phyloP scores from a whole-genome alignment of 257 asterid genomes.

The Pogostemon cablin region DNA sequence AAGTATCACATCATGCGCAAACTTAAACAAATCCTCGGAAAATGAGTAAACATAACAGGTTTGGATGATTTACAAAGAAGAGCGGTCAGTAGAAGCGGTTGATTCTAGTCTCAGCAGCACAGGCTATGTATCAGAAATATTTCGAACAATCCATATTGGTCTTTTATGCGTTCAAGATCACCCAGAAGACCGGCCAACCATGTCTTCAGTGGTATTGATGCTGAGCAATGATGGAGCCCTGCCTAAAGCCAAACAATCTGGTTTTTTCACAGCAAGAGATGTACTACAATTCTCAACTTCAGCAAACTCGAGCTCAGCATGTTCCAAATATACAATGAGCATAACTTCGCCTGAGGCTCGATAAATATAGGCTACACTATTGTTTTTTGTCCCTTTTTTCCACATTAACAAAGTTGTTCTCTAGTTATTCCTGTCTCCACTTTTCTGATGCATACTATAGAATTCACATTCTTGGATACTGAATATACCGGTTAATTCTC shows the following conservation, averaged over 20 bases:
- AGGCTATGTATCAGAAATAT: conserved; percentile 7
- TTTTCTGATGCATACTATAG: too few relatives aligned
- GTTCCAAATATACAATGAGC: background rate
- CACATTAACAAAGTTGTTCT: background rate
- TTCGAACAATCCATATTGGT: conserved; percentile 30
- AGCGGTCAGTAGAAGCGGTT: conserved; percentile 28
- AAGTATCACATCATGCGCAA: too few relatives aligned
- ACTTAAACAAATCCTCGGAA: background rate
- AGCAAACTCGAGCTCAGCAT: background rate
- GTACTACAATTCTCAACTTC: background rate
- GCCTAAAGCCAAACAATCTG: conserved; percentile 36
- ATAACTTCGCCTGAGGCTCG: background rate
- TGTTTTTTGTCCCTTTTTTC: background rate
- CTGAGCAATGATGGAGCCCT: conserved; percentile 33
- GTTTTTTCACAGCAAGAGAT: conserved; percentile 36
- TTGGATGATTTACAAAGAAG: conserved; percentile 42
- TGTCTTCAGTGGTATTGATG: conserved; percentile 39
- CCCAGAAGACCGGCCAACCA: conserved; percentile 34
- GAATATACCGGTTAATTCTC: too few relatives aligned
- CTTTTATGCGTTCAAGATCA: too few relatives aligned
- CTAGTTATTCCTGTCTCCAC: too few relatives aligned
- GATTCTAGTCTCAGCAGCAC: conserved; percentile 14
- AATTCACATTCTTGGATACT: background rate
- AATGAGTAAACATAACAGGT: conserved; percentile 27
- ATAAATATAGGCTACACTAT: background rate